Conservation (phyloP, 129 eudicot genomes). For the Escallonia rubra region DNA sequence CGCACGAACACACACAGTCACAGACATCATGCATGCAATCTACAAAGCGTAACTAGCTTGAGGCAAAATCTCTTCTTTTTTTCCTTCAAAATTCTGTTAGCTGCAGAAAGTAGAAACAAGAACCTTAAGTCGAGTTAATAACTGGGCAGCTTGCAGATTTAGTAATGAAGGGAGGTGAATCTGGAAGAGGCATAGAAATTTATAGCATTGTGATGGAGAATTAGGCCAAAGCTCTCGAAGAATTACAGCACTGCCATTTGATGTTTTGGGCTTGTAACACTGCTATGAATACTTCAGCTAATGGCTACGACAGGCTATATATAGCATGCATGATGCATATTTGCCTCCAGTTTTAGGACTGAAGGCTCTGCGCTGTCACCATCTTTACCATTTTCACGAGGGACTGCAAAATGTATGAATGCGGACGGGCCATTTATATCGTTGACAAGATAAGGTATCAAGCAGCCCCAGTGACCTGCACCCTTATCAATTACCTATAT, state of each 20-base stretch:
- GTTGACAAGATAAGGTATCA: slow-evolving; percentile 9
- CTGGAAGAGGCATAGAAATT: neutral
- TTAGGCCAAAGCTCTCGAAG: neutral
- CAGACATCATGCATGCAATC: too few relatives aligned
- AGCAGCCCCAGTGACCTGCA: too few relatives aligned
- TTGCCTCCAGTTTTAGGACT: neutral
- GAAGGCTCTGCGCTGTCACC: neutral
- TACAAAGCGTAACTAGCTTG: neutral
- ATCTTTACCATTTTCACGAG: neutral
- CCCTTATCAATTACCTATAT: too few relatives aligned
- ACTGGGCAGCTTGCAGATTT: too few relatives aligned
- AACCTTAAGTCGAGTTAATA: too few relatives aligned
- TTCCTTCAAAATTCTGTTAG: too few relatives aligned
- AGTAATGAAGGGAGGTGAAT: neutral
- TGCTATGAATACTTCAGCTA: too few relatives aligned
- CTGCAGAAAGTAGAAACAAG: too few relatives aligned
- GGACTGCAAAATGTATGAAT: slow-evolving; percentile 1
- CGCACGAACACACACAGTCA: neutral
- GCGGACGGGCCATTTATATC: neutral
- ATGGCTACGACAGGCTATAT: too few relatives aligned
- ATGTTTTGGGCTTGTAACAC: neutral
- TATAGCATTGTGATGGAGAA: neutral
- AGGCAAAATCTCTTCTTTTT: neutral
- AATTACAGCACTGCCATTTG: neutral
- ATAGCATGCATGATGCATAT: too few relatives aligned